Evolutionary conservation across 2,329 filamentous ascomycete species (phyloP).

Genomic region (Cladosporium sp.): DNA sequence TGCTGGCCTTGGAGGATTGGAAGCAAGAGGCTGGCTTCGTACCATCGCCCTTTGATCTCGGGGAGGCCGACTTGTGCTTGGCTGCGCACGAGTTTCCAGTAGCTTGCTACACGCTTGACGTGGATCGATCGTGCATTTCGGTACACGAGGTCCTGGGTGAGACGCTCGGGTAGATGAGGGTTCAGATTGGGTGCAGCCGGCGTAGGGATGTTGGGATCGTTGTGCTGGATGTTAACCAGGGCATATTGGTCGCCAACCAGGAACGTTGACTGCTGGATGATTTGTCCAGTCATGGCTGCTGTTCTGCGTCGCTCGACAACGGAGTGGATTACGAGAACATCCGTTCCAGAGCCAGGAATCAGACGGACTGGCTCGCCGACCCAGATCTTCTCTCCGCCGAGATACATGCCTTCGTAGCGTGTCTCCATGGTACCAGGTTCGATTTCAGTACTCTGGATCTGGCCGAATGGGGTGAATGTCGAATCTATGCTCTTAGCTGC

Average conservation of each 20-base stretch:
- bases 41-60: constrained; percentile 63
- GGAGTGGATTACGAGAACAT: constrained; percentile 52
- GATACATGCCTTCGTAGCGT: constrained; percentile 57
- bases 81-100: constrained; percentile 47
- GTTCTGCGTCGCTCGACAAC: constrained; percentile 43
- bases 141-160: constrained; percentile 54
- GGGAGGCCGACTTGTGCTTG: constrained; percentile 44
- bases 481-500: constrained; percentile 58
- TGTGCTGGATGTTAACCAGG: constrained; percentile 45
- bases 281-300: constrained; percentile 26
- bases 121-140: constrained; percentile 49
- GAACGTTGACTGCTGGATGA: constrained; percentile 38
- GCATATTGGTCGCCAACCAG: constrained; percentile 57
- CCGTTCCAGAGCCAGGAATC: constrained; percentile 46
- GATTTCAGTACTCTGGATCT: constrained; percentile 44
- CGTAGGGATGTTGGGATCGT: constrained; percentile 40
- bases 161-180: constrained; percentile 51
- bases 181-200: constrained; percentile 38
- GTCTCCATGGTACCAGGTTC: constrained; percentile 43
- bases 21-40: constrained; percentile 57
- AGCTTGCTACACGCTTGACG: constrained; percentile 38
- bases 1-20: constrained; percentile 41
- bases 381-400: constrained; percentile 64
- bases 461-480: constrained; percentile 57
- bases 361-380: constrained; percentile 61